Evolutionary conservation across 1,284 basidiomycete species (phyloP).

Genomic region (Trichosporon asahii): DNA sequence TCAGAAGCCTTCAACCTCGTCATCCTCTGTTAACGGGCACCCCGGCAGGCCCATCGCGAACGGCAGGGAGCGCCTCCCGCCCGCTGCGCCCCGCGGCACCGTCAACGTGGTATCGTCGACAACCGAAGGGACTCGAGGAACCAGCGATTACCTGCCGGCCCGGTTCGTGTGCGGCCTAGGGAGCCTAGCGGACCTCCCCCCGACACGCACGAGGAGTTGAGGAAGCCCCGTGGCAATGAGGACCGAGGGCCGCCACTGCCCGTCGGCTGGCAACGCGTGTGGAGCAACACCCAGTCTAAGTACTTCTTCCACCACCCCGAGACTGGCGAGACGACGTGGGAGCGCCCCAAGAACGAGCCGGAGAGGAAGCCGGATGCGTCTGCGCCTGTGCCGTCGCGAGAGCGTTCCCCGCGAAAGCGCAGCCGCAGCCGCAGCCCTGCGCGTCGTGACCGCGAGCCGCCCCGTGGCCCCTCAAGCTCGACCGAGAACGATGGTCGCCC

Average conservation of each 20-base stretch:
- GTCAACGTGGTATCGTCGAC: not conserved
- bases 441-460: conserved; percentile 6
- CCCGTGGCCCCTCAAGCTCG: not conserved
- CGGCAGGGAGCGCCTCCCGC: not conserved
- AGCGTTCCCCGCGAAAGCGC: not conserved
- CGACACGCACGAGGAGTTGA: not conserved
- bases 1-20: not conserved
- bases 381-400: not conserved
- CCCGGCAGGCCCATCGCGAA: not conserved
- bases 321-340: conserved; percentile 15
- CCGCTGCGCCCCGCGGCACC: not conserved
- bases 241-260: not conserved
- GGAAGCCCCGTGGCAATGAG: conserved; percentile 2
- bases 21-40: not conserved
- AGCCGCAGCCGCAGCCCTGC: not conserved
- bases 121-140: not conserved
- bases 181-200: conserved; percentile 3
- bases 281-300: conserved; percentile 15
- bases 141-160: not conserved
- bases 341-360: conserved; percentile 5
- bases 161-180: conserved; percentile 3
- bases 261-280: conserved; percentile 13
- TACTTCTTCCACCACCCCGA: conserved; percentile 19
- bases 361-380: not conserved
- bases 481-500: not conserved